Percentiles rank a stretch among this genome's conserved stretches.
These are phyloP conservation scores for Globisporangium spinosum DNA, from an alignment of 352 stramenopile species.

Conservation along the genomic window DNA sequence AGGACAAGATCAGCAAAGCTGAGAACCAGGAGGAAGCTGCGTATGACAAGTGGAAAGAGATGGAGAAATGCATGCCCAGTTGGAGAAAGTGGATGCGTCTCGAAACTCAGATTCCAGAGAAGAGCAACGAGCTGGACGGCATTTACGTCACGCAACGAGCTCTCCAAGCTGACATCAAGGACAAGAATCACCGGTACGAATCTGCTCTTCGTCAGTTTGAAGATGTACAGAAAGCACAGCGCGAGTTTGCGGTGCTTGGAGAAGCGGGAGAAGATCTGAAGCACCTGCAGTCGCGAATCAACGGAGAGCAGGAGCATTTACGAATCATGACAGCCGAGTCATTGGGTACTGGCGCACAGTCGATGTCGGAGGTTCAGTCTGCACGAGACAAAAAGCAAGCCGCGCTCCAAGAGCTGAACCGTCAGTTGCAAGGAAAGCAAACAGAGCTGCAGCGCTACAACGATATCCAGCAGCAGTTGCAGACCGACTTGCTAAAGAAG, in stretches of 20 bases:
- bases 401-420: slow-evolving; percentile 44
- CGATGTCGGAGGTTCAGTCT: slow-evolving; percentile 38
- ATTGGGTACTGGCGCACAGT: slow-evolving; percentile 32
- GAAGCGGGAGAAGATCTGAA: slow-evolving; percentile 36
- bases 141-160: slow-evolving; percentile 41
- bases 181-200: slow-evolving; percentile 28
- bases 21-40: slow-evolving; percentile 44
- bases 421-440: slow-evolving; percentile 55
- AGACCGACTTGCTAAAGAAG: slow-evolving; percentile 60
- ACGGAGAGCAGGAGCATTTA: slow-evolving; percentile 37
- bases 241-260: slow-evolving; percentile 31
- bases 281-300: slow-evolving; percentile 24
- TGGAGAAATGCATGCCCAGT: slow-evolving; percentile 58
- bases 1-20: slow-evolving; percentile 73
- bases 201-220: slow-evolving; percentile 29
- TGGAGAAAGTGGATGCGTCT: slow-evolving; percentile 63
- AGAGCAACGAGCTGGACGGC: slow-evolving; percentile 41
- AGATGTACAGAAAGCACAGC: slow-evolving; percentile 29
- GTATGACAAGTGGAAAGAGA: slow-evolving; percentile 49
- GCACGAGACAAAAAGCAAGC: slow-evolving; percentile 47
- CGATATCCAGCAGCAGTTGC: slow-evolving; percentile 46
- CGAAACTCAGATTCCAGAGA: slow-evolving; percentile 42
- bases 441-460: slow-evolving; percentile 41
- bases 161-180: slow-evolving; percentile 51
- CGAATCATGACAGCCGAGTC: slow-evolving; percentile 22